These are phyloP conservation scores for Globisporangium yorkense DNA, from an alignment of 352 stramenopile genomes.

Conservation along the genomic window DNA sequence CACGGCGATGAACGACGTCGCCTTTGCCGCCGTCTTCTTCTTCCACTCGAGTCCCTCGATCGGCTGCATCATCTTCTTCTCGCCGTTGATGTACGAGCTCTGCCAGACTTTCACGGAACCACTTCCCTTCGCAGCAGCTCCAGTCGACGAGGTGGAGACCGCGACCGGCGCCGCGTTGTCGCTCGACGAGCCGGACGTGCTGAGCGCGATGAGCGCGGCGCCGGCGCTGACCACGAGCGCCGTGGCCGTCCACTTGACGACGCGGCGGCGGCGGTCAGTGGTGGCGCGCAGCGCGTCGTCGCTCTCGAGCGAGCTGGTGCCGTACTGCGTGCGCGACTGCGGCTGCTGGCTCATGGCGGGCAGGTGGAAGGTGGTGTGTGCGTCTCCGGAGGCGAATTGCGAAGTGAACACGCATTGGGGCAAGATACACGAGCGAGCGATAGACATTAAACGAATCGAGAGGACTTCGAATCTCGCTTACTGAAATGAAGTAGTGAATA, in stretches of 20 bases:
- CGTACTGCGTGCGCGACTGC: conserved; percentile 11
- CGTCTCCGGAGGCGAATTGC: no score
- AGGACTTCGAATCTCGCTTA: no score
- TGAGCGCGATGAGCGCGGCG: conserved; percentile 21
- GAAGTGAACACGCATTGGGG: no score
- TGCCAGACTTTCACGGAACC: conserved; percentile 39
- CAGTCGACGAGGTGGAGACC: not conserved
- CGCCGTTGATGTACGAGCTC: conserved; percentile 53
- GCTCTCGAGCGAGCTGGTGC: conserved; percentile 22
- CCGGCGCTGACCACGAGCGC: conserved; percentile 21
- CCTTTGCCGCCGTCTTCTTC: conserved; percentile 8
- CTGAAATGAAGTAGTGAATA: no score
- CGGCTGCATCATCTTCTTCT: conserved; percentile 62
- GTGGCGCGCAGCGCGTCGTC: conserved; percentile 10
- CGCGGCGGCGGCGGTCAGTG: conserved; percentile 16
- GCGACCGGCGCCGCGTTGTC: not conserved
- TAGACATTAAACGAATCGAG: no score
- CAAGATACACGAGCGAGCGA: no score
- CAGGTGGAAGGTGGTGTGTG: no score
- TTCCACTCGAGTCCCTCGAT: conserved; percentile 43
- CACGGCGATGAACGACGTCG: conserved; percentile 38
- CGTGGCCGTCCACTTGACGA: conserved; percentile 20
- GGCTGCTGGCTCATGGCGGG: not conserved
- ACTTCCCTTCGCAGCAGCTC: not conserved
- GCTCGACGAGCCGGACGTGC: conserved; percentile 4